Percentiles rank a stretch among this genome's conserved stretches.
These are phyloP conservation scores for Ophidiomyces ophidiicola DNA, from an alignment of 2,329 filamentous ascomycete genomes.

Conservation along the genomic window DNA sequence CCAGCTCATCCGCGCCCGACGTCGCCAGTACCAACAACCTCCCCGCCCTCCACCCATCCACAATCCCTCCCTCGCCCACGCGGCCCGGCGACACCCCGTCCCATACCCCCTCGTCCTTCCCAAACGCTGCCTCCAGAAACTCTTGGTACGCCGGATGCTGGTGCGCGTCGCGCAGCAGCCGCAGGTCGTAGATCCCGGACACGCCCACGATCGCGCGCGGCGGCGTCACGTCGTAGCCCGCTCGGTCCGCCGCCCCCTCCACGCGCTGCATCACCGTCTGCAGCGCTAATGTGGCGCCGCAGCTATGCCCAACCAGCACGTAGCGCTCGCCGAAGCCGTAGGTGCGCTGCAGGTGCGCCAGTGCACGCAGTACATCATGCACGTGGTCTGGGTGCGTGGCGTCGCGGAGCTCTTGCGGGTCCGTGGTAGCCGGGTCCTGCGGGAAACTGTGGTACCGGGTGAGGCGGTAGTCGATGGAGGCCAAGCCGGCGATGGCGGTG, in stretches of 20 bases:
- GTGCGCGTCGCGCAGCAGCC: slow-evolving; percentile 26
- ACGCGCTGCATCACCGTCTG: slow-evolving; percentile 30
- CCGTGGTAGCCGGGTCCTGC: slow-evolving; percentile 24
- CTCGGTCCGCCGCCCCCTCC: slow-evolving; percentile 5
- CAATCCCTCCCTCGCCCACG: slow-evolving; percentile 20
- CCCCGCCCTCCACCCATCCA: slow-evolving; percentile 27
- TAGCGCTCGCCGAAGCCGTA: slow-evolving; percentile 31
- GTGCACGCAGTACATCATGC: slow-evolving; percentile 30
- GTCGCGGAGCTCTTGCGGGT: slow-evolving; percentile 22
- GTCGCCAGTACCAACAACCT: slow-evolving; percentile 30
- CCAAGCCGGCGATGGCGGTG: slow-evolving; percentile 28
- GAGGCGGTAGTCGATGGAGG: slow-evolving; percentile 38
- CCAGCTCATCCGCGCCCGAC: slow-evolving; percentile 32
- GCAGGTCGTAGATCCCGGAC: slow-evolving; percentile 36
- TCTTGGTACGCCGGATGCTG: slow-evolving; percentile 26
- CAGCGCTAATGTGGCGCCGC: slow-evolving; percentile 37
- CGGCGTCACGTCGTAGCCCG: slow-evolving; percentile 13
- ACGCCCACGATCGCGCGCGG: slow-evolving; percentile 33
- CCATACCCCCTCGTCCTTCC: slow-evolving; percentile 27
- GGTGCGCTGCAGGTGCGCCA: slow-evolving; percentile 31
- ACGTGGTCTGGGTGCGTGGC: slow-evolving; percentile 37
- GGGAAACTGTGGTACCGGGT: slow-evolving; percentile 32
- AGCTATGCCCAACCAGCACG: slow-evolving; percentile 37
- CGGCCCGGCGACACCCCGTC: slow-evolving; percentile 31
- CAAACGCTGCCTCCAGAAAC: slow-evolving; percentile 34